Percentiles rank a stretch among this genome's conserved stretches.
phyloP scores from a whole-genome alignment of 139 green algal species.

The Closterium sp. region DNA sequence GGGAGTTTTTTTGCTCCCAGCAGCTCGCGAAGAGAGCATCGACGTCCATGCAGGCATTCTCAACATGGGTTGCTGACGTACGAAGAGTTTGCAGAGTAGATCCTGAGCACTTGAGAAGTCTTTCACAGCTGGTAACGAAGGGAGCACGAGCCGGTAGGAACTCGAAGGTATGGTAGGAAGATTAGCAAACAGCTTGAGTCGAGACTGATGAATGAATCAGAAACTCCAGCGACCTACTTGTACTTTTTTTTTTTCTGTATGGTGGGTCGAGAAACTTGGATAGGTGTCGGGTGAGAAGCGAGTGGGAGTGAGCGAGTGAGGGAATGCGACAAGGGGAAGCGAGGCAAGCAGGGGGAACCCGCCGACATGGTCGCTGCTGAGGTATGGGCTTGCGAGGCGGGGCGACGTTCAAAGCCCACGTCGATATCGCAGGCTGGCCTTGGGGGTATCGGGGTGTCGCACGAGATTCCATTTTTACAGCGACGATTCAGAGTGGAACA shows the following conservation, averaged over 20 bases:
- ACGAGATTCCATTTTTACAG: no score
- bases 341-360: no score
- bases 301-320: background rate
- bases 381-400: no score
- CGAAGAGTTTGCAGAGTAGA: background rate
- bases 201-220: background rate
- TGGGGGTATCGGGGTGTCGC: no score
- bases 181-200: background rate
- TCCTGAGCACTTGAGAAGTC: background rate
- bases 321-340: background rate
- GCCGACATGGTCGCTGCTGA: no score
- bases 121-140: background rate
- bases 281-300: background rate
- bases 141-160: background rate
- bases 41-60: background rate
- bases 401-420: no score
- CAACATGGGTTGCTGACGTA: background rate
- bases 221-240: background rate
- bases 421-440: no score
- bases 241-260: background rate
- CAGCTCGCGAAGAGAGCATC: background rate
- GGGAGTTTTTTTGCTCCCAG: background rate
- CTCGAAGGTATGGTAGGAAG: background rate
- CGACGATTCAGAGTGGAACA: no score
- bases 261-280: background rate